Evolutionary conservation across 2,329 filamentous ascomycete genomes (phyloP), one percentile per base, ranked within the genome.

Genomic region (Ascochyta viciae-villosae): DNA sequence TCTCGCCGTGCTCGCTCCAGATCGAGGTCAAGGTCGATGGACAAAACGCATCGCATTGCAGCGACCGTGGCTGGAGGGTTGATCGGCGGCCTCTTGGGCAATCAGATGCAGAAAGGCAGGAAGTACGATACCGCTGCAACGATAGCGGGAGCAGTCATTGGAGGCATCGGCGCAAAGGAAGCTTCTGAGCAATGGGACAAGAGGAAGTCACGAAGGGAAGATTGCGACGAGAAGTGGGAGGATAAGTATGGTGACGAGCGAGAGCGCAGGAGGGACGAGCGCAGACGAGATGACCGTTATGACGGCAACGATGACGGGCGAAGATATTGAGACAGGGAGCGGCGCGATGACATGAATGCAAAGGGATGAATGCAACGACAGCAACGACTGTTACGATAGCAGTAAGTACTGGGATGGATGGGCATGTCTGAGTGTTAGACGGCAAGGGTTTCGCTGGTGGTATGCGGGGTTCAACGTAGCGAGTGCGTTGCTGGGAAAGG

Each of bases 71-170:
- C 72, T 27, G 74, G 74, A 2, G 73, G 72, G 10, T 45, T 76
- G 16, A 68, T 70, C 2, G 74, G 74, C 16, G 74, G 74, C 0
- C 38, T 75, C 6, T 53, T 71, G 2, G 74, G 70, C 23, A 68
- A 58, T 7, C 61, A 60, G 34, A 41, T 44, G 2, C 62, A 65
- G 41, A 67, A 68, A 46, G 62, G 68, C 29, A 68, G 65, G 38
- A 69, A 68, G 55, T 66, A 63, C 33, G 65, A 73, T 27, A 70
- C 65, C 1, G 55, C 69, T 26, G 65, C 70, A 4, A 74, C 73
- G 3, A 62, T 76, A 15, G 71, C 58, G 6, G 72, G 73, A 3
- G 74, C 74, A 10, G 66, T 76, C 5, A 56, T 75, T 13, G 74
- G 74, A 7, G 73, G 74, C 0, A 47, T 76, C 2, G 71, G 68